Conservation (phyloP, 179 eudicot species). For the Vitellaria paradoxa region DNA sequence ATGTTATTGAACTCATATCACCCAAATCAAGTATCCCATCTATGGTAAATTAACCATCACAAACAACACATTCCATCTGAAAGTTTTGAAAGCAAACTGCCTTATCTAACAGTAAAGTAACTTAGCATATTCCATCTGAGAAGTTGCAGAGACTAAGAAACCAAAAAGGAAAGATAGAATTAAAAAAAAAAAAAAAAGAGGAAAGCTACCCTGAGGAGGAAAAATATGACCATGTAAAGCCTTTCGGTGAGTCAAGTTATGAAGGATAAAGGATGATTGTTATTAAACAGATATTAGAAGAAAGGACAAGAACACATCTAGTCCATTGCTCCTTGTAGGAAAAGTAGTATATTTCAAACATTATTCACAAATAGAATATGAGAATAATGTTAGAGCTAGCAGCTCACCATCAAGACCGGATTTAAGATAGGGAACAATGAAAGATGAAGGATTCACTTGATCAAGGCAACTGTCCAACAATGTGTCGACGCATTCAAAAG, state of each 20-base stretch:
- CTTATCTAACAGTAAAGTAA: background rate
- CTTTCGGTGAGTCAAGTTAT: background rate
- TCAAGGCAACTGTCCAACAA: slow-evolving; percentile 89
- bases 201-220: background rate
- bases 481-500: slow-evolving; percentile 97
- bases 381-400: background rate
- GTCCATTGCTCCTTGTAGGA: background rate
- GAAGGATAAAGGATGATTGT: background rate
- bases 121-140: background rate
- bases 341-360: background rate
- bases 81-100: background rate
- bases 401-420: slow-evolving; percentile 93
- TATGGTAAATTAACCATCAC: too few species aligned
- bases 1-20: background rate
- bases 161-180: background rate
- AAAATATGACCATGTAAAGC: background rate
- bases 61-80: background rate
- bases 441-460: slow-evolving; percentile 93
- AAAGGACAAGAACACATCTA: background rate
- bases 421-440: slow-evolving; percentile 76
- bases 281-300: background rate
- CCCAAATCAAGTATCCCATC: background rate
- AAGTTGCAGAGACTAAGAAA: background rate
- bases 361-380: background rate
- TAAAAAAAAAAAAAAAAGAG: background rate